Evolutionary conservation across 129 eudicot genomes (phyloP).

Genomic region (Scalesia atractyloides): DNA sequence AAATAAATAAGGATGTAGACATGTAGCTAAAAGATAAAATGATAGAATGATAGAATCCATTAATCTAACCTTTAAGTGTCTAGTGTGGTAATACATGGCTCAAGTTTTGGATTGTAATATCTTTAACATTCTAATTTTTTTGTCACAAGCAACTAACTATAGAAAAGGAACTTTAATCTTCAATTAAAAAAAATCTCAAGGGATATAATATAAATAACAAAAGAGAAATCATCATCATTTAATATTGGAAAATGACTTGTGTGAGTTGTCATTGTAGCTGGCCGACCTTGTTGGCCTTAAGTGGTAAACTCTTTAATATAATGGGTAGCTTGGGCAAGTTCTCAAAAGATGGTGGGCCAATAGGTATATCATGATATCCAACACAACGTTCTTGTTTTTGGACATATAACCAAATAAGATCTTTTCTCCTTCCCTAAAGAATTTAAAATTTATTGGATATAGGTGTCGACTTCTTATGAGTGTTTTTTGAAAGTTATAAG

Average conservation of each 20-base stretch:
- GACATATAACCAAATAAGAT: constrained; percentile 12
- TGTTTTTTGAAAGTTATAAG: background rate
- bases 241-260: constrained; percentile 29
- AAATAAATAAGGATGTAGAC: no score
- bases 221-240: constrained; percentile 13
- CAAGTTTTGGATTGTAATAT: background rate
- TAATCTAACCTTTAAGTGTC: no score
- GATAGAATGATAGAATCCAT: no score
- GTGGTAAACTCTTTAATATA: constrained; percentile 14
- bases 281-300: constrained; percentile 37
- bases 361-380: constrained; percentile 27
- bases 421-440: background rate
- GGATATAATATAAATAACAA: background rate
- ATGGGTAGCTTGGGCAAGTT: constrained; percentile 23
- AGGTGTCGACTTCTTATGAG: background rate
- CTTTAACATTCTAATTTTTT: background rate
- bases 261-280: constrained; percentile 26
- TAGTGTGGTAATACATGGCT: no score
- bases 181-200: background rate
- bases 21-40: no score
- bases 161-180: background rate
- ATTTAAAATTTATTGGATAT: background rate
- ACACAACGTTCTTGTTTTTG: constrained; percentile 15
- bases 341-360: constrained; percentile 29
- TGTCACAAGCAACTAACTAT: background rate